Evolutionary conservation across 1,284 basidiomycete species (phyloP), one percentile per base, ranked within the genome.

Genomic region (Rhodotorula mucilaginosa): DNA sequence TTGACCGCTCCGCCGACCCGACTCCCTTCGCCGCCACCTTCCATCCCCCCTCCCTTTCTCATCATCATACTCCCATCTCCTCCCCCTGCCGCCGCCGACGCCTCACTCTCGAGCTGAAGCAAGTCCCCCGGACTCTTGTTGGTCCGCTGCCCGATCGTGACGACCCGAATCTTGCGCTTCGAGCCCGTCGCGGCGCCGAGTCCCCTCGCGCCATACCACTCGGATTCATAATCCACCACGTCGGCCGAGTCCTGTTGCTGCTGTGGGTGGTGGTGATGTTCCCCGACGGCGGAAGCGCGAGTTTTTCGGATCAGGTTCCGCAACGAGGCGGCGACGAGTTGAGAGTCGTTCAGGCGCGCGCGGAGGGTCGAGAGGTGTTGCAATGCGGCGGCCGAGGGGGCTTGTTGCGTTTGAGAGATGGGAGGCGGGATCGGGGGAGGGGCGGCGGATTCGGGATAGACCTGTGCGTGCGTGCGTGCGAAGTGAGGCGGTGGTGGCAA

Each of bases 221-320:
- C 71, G n/a, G 52, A 56, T 52, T 73, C 71, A 48, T 75, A 75
- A 52, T 73, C 70, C 46, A 75, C 69, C 18, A 75, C 61, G 39
- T 75, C 74, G 23, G 56, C 64, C 18, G 64, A 64, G 12, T 71
- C 71, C 26, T 69, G 58, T 44, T 62, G 65, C 18, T n/a, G 57
- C 26, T 46, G 34, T 31, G 1, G 34, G 34, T 34, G 34, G 34
- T 65, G 54, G 3, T 48, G 29, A 31, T 47, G 6, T n/a, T 52
- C 1, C 21, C 57, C 19, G 7, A 15, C 39, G 18, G 26, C 59
- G 15, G 7, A 16, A 2, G 34, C 18, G 15, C 63, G 16, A 1
- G 74, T 76, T 3, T 68, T 59, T 1, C 70, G 67, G 46, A 76
- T 74, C 15, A 76, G 61, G 67, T 76, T 76, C 1, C 74, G 72